Conservation (phyloP, 192 early-diverging fungal species). For the Coemansia javaensis region DNA sequence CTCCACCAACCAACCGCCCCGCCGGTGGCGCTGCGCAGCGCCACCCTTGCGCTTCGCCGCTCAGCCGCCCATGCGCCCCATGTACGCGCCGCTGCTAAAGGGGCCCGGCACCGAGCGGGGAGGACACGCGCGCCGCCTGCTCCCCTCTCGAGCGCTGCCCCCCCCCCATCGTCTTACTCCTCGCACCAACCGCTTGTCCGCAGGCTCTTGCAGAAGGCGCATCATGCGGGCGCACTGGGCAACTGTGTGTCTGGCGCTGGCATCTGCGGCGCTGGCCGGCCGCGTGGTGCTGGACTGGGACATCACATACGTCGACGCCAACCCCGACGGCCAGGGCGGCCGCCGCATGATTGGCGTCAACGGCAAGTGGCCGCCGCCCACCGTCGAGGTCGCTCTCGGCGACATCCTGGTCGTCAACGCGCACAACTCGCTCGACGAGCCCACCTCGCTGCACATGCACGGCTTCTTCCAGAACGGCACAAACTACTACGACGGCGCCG, state of each 20-base stretch:
- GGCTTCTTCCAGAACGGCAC: conserved; percentile 76
- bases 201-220: no score
- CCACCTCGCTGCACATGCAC: conserved; percentile 69
- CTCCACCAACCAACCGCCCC: no score
- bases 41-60: no score
- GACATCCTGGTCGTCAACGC: conserved; percentile 45
- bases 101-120: no score
- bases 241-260: not conserved
- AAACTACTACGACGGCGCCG: conserved; percentile 65
- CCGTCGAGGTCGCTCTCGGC: conserved; percentile 17
- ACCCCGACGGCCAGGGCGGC: conserved; percentile 61
- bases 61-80: no score
- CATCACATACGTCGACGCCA: conserved; percentile 58
- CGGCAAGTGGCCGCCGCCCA: conserved; percentile 59
- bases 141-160: no score
- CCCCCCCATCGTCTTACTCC: no score
- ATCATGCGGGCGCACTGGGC: no score
- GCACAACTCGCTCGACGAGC: conserved; percentile 53
- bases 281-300: conserved; percentile 63
- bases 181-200: no score
- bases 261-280: conserved; percentile 12
- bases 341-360: conserved; percentile 68
- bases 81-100: no score
- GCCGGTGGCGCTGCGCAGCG: no score
- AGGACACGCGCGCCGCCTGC: no score